phyloP scores from a whole-genome alignment of 2,329 filamentous ascomycete species.

The Neodidymelliopsis sp. region DNA sequence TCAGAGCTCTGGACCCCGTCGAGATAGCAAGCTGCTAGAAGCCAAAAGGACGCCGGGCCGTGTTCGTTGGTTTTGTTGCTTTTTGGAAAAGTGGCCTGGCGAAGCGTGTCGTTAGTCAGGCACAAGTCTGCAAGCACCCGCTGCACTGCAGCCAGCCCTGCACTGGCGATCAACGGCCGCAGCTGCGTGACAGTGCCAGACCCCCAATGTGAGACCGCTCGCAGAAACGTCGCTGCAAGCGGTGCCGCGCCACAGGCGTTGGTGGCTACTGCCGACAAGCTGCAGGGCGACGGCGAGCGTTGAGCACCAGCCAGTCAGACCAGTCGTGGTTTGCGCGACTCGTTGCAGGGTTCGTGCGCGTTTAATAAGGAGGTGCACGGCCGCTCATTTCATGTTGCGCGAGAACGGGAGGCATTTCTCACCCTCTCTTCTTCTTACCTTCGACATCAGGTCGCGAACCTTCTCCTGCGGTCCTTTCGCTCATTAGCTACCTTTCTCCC shows the following conservation, averaged over 20 bases:
- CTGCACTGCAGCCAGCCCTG: slow-evolving; percentile 19
- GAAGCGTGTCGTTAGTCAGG: slow-evolving; percentile 29
- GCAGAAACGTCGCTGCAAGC: slow-evolving; percentile 27
- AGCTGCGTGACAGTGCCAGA: slow-evolving; percentile 2
- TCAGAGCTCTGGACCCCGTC: slow-evolving; percentile 24
- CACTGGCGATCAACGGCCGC: slow-evolving; percentile 7
- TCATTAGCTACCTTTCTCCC: slow-evolving; percentile 48
- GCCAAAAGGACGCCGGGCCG: slow-evolving; percentile 19
- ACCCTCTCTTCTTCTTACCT: slow-evolving; percentile 40
- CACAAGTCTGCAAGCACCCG: slow-evolving; percentile 24
- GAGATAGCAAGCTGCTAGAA: slow-evolving; percentile 9
- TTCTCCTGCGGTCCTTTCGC: slow-evolving; percentile 45
- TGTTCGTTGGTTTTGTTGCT: slow-evolving; percentile 9
- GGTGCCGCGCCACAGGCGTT: slow-evolving; percentile 33
- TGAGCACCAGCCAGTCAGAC: background rate
- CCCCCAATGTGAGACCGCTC: slow-evolving; percentile 13
- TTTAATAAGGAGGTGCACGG: slow-evolving; percentile 39
- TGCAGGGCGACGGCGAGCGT: slow-evolving; percentile 27
- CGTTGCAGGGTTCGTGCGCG: slow-evolving; percentile 29
- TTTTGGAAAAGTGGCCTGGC: slow-evolving; percentile 15
- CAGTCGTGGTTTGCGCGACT: slow-evolving; percentile 21
- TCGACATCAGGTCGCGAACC: slow-evolving; percentile 37
- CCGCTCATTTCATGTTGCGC: slow-evolving; percentile 43
- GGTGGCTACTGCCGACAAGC: slow-evolving; percentile 4
- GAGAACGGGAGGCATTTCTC: slow-evolving; percentile 31